Conservation (phyloP, 371 early-diverging fungal species). For the Mucor velutinosus region DNA sequence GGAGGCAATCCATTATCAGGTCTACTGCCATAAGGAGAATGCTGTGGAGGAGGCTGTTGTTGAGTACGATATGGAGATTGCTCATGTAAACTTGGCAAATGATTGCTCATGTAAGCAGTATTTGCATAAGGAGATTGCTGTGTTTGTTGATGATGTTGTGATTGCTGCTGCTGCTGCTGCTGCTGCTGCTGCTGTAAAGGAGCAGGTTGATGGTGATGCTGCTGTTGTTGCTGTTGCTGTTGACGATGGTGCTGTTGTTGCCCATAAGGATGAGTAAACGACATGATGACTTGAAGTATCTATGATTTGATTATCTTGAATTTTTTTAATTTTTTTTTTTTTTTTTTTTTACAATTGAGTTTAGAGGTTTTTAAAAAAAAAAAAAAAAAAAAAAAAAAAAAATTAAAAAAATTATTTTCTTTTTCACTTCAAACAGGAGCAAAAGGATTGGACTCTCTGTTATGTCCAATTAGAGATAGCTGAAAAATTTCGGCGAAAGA, state of each 20-base stretch:
- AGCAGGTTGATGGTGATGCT: neutral
- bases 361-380: neutral
- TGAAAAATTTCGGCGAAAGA: neutral
- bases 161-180: neutral
- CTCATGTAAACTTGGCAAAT: slow-evolving; percentile 18
- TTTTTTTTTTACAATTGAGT: neutral
- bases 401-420: neutral
- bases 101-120: slow-evolving; percentile 3
- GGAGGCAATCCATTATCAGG: neutral
- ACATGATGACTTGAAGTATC: neutral
- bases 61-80: slow-evolving; percentile 15
- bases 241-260: neutral
- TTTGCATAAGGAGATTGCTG: neutral
- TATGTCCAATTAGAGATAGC: neutral
- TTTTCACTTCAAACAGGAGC: neutral
- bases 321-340: neutral
- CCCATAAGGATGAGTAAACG: slow-evolving; percentile 12
- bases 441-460: neutral
- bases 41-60: neutral
- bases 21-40: neutral
- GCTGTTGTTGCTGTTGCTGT: neutral
- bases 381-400: too few species aligned
- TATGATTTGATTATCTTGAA: neutral
- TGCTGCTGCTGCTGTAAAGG: neutral
- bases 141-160: neutral